Base-by-base conservation (phyloP, 305 asterid genomes). In the Petunia hybrid region DNA sequence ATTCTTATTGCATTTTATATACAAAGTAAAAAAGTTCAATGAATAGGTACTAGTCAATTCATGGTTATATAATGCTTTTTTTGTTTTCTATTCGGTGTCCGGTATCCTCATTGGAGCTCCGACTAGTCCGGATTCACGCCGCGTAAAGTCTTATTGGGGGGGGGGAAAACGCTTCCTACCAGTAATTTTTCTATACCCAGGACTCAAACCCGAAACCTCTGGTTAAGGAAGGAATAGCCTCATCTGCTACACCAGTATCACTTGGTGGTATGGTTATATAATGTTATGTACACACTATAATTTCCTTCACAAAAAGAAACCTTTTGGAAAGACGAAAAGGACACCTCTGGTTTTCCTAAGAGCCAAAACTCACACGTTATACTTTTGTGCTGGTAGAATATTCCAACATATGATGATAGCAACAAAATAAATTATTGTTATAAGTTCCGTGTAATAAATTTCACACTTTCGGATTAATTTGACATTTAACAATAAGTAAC, bases 361-460 rank as follows among this genome's bases (percentile, higher is more conserved):
- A 76, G 41, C 6, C 62, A 41, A 10, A 68, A 31, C 31, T 35
- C 51, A 66, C 62, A 59, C 66, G 78, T 43, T 80, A 78, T 82
- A 42, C 85, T 82, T 22, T 82, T 83, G 87, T 82, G 80, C 87
- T 45, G 35, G 35, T 56, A 68, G 91, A 85, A 88, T 88, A 91
- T 89, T 86, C 93, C 60, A 63, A 79, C 75, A 22, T 38, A 40
- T 1, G 73, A 13, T 14, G 40, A 64, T 63, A 36, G 10, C 68
- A 22, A 22, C 42, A 56, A 56, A 14, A 56, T 14, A 13, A 14
- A 56, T 14, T 56, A 56, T 31, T 22, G 31, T 22, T 22, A 22
- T 4, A 13, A 45, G 22, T 56, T 13, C 14, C 14, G 22, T 56
- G 13, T 56, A 14, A 55, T 56, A 22, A 22, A 22, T 56, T 56